Base-by-base conservation (phyloP, 129 eudicot species). In the Solidago caesia region DNA sequence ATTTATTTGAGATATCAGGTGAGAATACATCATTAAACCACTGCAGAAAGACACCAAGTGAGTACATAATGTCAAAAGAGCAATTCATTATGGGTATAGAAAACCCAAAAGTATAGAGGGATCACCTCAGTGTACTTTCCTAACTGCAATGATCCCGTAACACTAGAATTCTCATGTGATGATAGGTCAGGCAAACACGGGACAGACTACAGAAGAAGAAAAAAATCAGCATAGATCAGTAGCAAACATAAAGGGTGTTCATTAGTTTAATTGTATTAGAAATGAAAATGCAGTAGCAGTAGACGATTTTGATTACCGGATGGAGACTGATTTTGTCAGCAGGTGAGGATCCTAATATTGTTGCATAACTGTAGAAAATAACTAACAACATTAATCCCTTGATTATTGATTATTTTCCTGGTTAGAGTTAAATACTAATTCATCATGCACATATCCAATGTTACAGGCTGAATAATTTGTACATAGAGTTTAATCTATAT, bases 1-100 rank as follows among this genome's bases (percentile, higher is more conserved):
- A 94, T 85, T 87, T 94, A 21, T 63, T 82, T 62, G 99, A 85
- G 60, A 94, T 87, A 45, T 88, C 97, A 79, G 88, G 85, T 48
- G 97, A 90, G 77, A 87, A 88, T 8, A 90, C 99, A 82, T 94
- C 99, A 84, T 91, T 82, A 82, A 94, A 91, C 99, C 99, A 94
- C 96, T 93, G 89, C 83, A 80, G 60, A 55, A 25, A 72, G 63
- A 14, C 70, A 67, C 29, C 8, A 73, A 71, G 67, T 69, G 46
- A 68, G 59, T 70, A 33, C 75, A 74, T 68, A 69, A 72, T 70
- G 46, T 55, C 10, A 71, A 73, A 33, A 76, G 21, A 21, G 46
- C 55, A 27, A 48, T 55, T 66, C 69, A 63, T 57, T 14, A 39
- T 78, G 29, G n/a, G 13, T 46, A 16, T 14, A 11, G 21, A 72